Base-by-base conservation (phyloP, 306 rosid genomes). In the Sechiopsis laciniata region DNA sequence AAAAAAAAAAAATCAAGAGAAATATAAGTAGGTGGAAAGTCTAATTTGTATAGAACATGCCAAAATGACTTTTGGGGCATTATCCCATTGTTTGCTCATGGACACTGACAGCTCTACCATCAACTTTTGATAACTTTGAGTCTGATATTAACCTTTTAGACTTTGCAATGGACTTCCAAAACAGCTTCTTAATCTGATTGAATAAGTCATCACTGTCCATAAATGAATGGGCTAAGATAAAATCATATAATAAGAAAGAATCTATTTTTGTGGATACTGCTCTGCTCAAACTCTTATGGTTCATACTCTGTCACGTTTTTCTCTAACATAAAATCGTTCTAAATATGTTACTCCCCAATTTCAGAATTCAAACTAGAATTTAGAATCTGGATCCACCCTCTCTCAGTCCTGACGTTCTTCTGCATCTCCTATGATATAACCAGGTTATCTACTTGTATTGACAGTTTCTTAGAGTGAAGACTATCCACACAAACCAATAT, bases 81-180 rank as follows among this genome's bases (percentile, higher is more conserved):
- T 37, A 37, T 37, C 71, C 71, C 53, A 42, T 65, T 65, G 52
- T 50, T 65, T 42, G 71, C 21, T 66, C n/a, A 68, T 68, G 55
- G 57, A 68, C 54, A 20, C 1, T 48, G 73, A 68, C 73, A 48
- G 40, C 73, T 68, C 72, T 57, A 42, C 55, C 71, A 45, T 67
- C 72, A 29, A 67, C 48, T 19, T 45, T 67, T 46, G 35, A 46
- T 20, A 19, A 1, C 4, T 45, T 45, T 21, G 35, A 66, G 37
- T 67, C 11, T 67, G 68, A 62, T 62, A 50, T 67, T 6, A 67
- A 46, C 55, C 13, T 46, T 46, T 67, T 69, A 22, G 73, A 48
- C 21, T 51, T 57, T 6, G 58, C 42, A 24, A 69, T 20, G 37
- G 13, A 24, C 58, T 24, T 61, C 74, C 37, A 26, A 69, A 69